Percentiles rank a stretch among this genome's conserved stretches.
These are phyloP conservation scores for Auricularia cornea DNA, from an alignment of 768 basidiomycete species.

Conservation along the genomic window DNA sequence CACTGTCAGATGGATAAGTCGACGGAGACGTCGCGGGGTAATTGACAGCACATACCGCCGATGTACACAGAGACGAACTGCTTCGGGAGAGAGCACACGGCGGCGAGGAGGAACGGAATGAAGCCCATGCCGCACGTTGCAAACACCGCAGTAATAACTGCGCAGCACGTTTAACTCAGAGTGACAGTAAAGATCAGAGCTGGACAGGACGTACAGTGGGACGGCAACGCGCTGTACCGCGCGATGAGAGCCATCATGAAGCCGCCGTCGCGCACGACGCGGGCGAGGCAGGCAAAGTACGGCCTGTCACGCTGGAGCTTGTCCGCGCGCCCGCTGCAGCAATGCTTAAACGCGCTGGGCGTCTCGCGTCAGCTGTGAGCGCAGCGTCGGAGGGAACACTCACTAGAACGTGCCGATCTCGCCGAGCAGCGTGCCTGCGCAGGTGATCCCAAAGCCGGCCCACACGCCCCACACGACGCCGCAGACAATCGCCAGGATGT, in stretches of 20 bases:
- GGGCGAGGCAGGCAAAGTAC: slow-evolving; percentile 47
- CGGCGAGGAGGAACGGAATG: slow-evolving; percentile 26
- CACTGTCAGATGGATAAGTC: not conserved
- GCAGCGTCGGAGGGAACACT: slow-evolving; percentile 21
- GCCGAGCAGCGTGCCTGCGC: slow-evolving; percentile 56
- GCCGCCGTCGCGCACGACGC: slow-evolving; percentile 75
- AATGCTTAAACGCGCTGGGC: slow-evolving; percentile 71
- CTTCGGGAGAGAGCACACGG: slow-evolving; percentile 28
- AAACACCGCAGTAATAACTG: slow-evolving; percentile 20
- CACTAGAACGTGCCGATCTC: slow-evolving; percentile 86
- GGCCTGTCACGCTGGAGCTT: slow-evolving; percentile 56
- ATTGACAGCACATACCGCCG: not conserved
- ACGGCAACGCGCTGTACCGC: not conserved
- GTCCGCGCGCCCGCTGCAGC: slow-evolving; percentile 64
- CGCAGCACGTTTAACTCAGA: too few relatives aligned
- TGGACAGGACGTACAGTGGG: not conserved
- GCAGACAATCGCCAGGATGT: slow-evolving; percentile 81
- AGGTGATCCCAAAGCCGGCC: slow-evolving; percentile 76
- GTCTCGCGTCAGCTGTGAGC: not conserved
- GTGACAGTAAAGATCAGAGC: not conserved
- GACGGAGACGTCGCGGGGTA: not conserved
- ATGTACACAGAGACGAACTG: slow-evolving; percentile 32
- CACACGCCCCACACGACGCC: slow-evolving; percentile 89
- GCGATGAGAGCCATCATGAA: slow-evolving; percentile 40
- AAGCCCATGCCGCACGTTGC: slow-evolving; percentile 26